Base-by-base conservation (phyloP, 306 rosid genomes). In the Oemleria cerasiformis region DNA sequence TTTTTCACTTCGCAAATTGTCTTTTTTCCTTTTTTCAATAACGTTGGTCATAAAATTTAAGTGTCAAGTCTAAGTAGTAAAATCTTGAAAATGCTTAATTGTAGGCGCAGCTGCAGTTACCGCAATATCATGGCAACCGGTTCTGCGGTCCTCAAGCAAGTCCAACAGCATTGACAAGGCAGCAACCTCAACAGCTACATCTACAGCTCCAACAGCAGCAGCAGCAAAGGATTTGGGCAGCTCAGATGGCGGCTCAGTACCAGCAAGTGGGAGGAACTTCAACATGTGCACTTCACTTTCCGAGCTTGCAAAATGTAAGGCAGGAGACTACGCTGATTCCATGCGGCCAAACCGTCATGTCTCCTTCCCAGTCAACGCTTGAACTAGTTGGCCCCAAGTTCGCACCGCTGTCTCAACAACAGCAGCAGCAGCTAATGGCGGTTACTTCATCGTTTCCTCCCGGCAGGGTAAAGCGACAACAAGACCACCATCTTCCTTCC, bases 281-380 rank as follows among this genome's bases (percentile, higher is more conserved):
- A 62, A 71, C 75, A 13, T 30, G 78, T 7, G 20, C 71, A 41
- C 65, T 80, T 63, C 89, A 81, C 57, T 64, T 79, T 68, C 79
- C 85, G 20, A 80, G 70, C 62, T 87, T 87, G 90, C 89, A 83
- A 71, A 81, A 40, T 71, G 86, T 74, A 77, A 81, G 77, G 69
- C 86, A 75, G 70, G 88, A 83, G 40, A 14, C 73, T 48, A 62
- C 58, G 19, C 45, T 65, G 11, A 64, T 44, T 42, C 75, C 83
- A 9, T 72, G 76, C 25, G 63, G 71, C 34, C 83, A 75, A 68
- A 42, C 77, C 34, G 73, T 70, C 20, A 21, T 75, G 56, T 84
- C 89, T 36, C 75, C 83, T 20, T n/a, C 83, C 41, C 69, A 70
- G 30, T 75, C 76, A 25, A 61, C 95, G 0, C 75, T 67, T 48